Evolutionary conservation across 768 basidiomycete genomes (phyloP), one percentile per base, ranked within the genome.

Genomic region (Tephrocybe sp.): DNA sequence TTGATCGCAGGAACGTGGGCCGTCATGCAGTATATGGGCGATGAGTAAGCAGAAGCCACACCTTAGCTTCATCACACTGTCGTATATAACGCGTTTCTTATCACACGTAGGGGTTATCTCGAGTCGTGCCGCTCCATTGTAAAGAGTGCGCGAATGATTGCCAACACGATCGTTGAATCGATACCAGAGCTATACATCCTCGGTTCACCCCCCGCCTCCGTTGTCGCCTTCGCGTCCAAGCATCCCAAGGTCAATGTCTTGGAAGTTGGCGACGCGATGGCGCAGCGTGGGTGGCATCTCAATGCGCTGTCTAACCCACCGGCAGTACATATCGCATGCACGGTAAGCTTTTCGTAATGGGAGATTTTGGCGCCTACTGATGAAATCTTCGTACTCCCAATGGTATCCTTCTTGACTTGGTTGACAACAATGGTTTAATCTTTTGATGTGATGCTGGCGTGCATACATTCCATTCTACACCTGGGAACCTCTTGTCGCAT

Each of bases 1-100:
- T 72, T 98, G 54, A 87, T 99, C 53, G 96, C 96, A 21, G 96
- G 91, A 40, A 86, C 93, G 24, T 99, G 94, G 93, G 96, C 96
- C 6, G 93, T 93, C 2, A 87, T 99, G 85, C 89, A 96, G 56
- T 84, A 91, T 65, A 87, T 98, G 73, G 96, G 96, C 24, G 77
- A 85, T 53, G 78, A 87, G 91, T 93, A 63, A 45, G 86, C 75
- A n/a, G 17, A 33, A 48, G 10, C 34, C 17, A 39, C 26, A 34
- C 25, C 28, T 30, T 14, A n/a, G 7, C 34, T 5, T 36, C 34
- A 36, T 4, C 34, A 15, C 34, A 9, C 6, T 18, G 5, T 46
- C 38, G 48, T 23, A 50, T 26, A 53, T 53, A 38, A 23, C 50
- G 40, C 18, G 25, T 30, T 4, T 36, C 46, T 18, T 34, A 36